A percentile compares a stretch with the other conserved stretches of the same genome.
These are phyloP conservation scores for Phytomonas francai DNA, from an alignment of 208 protist species.

Conservation along the genomic window DNA sequence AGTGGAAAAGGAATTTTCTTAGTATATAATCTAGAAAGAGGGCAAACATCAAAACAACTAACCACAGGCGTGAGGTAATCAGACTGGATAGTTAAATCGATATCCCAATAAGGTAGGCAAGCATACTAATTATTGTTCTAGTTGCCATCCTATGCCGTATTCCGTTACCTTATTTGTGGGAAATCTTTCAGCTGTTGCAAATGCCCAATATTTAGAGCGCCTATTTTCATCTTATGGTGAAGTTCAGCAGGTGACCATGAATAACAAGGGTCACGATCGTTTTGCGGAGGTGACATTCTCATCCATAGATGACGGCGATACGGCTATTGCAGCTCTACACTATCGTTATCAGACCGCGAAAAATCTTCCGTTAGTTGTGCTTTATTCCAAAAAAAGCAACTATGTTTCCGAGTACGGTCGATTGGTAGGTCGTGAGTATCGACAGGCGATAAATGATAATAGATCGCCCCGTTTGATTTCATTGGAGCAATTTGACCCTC, in stretches of 20 bases:
- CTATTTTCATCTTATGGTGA: slow-evolving; percentile 78
- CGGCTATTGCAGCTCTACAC: slow-evolving; percentile 76
- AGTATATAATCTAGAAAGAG: not conserved
- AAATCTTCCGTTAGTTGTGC: slow-evolving; percentile 64
- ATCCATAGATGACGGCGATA: slow-evolving; percentile 67
- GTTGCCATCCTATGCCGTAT: slow-evolving; percentile 9
- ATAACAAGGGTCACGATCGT: slow-evolving; percentile 32
- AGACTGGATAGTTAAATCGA: not conserved
- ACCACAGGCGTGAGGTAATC: not conserved
- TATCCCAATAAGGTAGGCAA: not conserved
- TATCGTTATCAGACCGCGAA: slow-evolving; percentile 66
- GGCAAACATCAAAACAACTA: not conserved
- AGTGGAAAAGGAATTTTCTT: not conserved
- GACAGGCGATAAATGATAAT: slow-evolving; percentile 36
- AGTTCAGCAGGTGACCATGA: slow-evolving; percentile 51
- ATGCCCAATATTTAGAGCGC: slow-evolving; percentile 72
- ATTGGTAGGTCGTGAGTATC: slow-evolving; percentile 56
- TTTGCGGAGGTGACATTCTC: slow-evolving; percentile 71
- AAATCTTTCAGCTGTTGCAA: slow-evolving; percentile 66
- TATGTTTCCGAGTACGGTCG: slow-evolving; percentile 58
- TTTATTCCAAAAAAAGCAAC: slow-evolving; percentile 64
- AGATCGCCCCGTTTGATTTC: slow-evolving; percentile 28
- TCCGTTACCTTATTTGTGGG: slow-evolving; percentile 59
- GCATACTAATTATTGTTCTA: not conserved
- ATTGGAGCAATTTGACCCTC: slow-evolving; percentile 61